A percentile compares a stretch with the other conserved stretches of the same genome.
Conservation (phyloP, 441 rosid species). For the Rhodomyrtus psidioides region DNA sequence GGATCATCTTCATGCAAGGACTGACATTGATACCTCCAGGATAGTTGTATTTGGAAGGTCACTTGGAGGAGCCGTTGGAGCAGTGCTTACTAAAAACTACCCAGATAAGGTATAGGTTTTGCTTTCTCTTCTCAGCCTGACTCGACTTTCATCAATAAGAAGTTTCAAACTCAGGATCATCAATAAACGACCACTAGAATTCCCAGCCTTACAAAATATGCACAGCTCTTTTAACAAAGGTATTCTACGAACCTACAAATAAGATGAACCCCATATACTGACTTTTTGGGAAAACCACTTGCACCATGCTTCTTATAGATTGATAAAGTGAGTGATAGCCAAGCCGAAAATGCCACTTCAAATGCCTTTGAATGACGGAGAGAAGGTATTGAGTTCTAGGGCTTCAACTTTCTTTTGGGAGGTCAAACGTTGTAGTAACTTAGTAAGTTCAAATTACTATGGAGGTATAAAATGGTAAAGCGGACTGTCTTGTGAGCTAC, state of each 20-base stretch:
- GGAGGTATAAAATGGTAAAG: background rate
- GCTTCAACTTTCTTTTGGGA: background rate
- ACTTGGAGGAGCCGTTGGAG: slow-evolving; percentile 97
- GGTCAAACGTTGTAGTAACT: background rate
- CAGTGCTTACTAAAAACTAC: slow-evolving; percentile 76
- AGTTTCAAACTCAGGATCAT: background rate
- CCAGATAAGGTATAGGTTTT: slow-evolving; percentile 63
- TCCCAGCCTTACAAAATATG: background rate
- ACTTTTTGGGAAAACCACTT: background rate
- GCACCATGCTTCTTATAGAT: background rate
- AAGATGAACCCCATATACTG: background rate
- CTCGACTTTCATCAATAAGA: background rate
- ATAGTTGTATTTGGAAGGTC: slow-evolving; percentile 94
- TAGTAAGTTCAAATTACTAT: background rate
- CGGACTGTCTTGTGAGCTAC: background rate
- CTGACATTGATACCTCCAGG: slow-evolving; percentile 85
- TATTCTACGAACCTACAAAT: background rate
- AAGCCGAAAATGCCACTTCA: background rate
- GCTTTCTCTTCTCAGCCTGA: background rate
- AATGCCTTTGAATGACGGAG: background rate
- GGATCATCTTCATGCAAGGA: slow-evolving; percentile 84
- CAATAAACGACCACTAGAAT: background rate
- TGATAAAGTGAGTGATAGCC: background rate
- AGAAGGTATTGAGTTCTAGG: background rate
- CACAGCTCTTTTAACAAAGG: background rate